These are phyloP conservation scores for Cystobasidium sp. DNA, from an alignment of 1,284 basidiomycete genomes.

Conservation along the genomic window DNA sequence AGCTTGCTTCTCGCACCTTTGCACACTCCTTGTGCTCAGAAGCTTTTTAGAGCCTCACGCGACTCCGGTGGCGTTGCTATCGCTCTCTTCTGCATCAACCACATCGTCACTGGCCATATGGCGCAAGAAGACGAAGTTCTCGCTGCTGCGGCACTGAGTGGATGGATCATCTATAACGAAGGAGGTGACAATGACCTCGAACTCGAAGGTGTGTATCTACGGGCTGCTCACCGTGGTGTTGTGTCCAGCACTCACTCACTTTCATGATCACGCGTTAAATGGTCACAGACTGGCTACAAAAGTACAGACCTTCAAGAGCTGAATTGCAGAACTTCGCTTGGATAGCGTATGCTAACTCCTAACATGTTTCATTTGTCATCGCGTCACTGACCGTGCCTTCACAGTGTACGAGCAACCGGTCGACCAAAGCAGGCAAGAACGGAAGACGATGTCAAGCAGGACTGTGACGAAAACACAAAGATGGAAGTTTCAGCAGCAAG, in stretches of 20 bases:
- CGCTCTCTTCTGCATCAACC: background rate
- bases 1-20: too few relatives aligned
- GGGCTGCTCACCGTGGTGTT: background rate
- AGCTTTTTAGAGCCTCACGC: too few relatives aligned
- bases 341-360: slow-evolving; percentile 29
- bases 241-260: background rate
- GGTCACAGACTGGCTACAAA: slow-evolving; percentile 23
- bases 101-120: background rate
- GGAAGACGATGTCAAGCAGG: slow-evolving; percentile 14
- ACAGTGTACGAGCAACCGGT: slow-evolving; percentile 2
- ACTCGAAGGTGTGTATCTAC: slow-evolving; percentile 5
- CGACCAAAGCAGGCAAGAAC: slow-evolving; percentile 8
- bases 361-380: too few relatives aligned
- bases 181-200: slow-evolving; percentile 2
- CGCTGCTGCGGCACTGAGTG: background rate
- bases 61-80: background rate
- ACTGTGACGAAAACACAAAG: background rate
- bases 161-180: slow-evolving; percentile 12
- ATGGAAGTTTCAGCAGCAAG: background rate
- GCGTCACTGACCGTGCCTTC: background rate
- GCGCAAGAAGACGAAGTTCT: background rate
- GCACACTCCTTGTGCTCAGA: too few relatives aligned
- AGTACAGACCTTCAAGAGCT: slow-evolving; percentile 13
- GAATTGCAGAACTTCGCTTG: slow-evolving; percentile 22
- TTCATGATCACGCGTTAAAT: background rate